Evolutionary conservation across 1,284 basidiomycete genomes (phyloP).

Genomic region (Flammula alnicola): DNA sequence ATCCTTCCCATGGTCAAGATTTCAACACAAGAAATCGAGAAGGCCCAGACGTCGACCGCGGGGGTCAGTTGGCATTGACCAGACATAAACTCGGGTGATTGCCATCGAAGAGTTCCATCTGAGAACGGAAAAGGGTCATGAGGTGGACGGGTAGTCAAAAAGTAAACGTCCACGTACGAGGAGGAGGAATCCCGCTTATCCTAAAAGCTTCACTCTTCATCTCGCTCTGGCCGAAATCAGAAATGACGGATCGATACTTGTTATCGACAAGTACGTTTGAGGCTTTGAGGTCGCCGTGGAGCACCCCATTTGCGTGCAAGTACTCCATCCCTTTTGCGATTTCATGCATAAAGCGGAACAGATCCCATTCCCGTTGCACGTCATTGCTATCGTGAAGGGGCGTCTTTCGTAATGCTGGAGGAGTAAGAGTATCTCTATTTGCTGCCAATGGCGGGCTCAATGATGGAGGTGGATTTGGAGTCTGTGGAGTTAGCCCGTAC

Average conservation of each 20-base stretch:
- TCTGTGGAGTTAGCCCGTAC: neutral
- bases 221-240: constrained; percentile 82
- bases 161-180: constrained; percentile 49
- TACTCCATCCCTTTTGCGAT: constrained; percentile 80
- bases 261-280: constrained; percentile 78
- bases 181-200: constrained; percentile 55
- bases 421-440: neutral
- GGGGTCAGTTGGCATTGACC: constrained; percentile 55
- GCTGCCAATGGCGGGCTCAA: neutral
- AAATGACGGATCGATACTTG: constrained; percentile 64
- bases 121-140: too few relatives aligned
- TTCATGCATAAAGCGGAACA: constrained; percentile 61
- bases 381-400: constrained; percentile 31
- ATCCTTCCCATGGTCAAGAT: constrained; percentile 64
- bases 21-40: constrained; percentile 73
- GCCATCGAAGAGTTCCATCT: constrained; percentile 74
- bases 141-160: constrained; percentile 3
- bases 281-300: constrained; percentile 80
- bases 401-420: constrained; percentile 6
- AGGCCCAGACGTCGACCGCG: constrained; percentile 74
- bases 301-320: constrained; percentile 61
- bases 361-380: constrained; percentile 54
- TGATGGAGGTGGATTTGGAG: neutral
- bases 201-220: constrained; percentile 72
- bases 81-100: constrained; percentile 71